These are phyloP conservation scores for Xylaria sp. DNA, from an alignment of 2,329 filamentous ascomycete genomes.

Conservation along the genomic window DNA sequence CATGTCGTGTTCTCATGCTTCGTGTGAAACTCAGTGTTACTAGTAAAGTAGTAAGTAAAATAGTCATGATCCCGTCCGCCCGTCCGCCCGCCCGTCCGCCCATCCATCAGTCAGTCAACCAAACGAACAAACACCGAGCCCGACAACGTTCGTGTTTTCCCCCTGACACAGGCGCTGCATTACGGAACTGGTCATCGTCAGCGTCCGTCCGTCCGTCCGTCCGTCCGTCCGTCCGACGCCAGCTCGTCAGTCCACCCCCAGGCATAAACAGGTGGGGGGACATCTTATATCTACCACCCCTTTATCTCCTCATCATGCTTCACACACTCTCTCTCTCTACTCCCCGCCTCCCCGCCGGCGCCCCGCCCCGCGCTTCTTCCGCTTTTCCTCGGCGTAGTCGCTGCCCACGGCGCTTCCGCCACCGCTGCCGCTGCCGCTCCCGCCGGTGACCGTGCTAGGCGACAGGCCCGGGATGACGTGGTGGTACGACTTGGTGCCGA, in stretches of 20 bases:
- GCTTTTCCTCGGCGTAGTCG: slow-evolving; percentile 49
- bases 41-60: not conserved
- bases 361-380: slow-evolving; percentile 42
- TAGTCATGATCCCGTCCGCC: not conserved
- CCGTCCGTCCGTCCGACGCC: too few relatives aligned
- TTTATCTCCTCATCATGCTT: not conserved
- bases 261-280: too few relatives aligned
- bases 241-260: too few relatives aligned
- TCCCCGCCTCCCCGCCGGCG: slow-evolving; percentile 13
- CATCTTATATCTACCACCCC: not conserved
- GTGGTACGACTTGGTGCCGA: slow-evolving; percentile 61
- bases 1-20: not conserved
- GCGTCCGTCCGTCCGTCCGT: too few relatives aligned
- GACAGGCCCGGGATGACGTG: slow-evolving; percentile 58
- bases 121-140: not conserved
- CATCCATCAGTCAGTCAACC: not conserved
- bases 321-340: not conserved
- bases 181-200: too few relatives aligned
- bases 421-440: slow-evolving; percentile 3
- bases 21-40: too few relatives aligned
- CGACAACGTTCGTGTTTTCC: not conserved
- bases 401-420: slow-evolving; percentile 34
- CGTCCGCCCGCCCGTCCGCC: not conserved
- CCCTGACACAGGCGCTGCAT: not conserved
- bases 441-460: slow-evolving; percentile 36